These are phyloP conservation scores for Ceratocystis variospora DNA, from an alignment of 2,329 filamentous ascomycete species.

Conservation along the genomic window DNA sequence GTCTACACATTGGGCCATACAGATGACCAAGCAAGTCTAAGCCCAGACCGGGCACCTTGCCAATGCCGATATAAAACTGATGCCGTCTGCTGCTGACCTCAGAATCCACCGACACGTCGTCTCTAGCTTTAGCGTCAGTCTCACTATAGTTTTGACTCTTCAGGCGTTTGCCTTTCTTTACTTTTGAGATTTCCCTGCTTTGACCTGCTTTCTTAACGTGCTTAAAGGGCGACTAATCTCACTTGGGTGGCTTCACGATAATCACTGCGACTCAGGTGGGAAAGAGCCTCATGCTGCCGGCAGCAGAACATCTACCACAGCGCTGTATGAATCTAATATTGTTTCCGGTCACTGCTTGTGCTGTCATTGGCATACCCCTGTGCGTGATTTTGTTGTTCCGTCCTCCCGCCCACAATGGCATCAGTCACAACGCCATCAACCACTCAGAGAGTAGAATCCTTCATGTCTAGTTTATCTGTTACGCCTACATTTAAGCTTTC, in stretches of 20 bases:
- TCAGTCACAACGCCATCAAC: neutral
- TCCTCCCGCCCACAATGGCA: neutral
- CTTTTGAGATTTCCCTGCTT: too few relatives aligned
- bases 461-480: neutral
- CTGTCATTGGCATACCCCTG: too few relatives aligned
- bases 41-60: neutral
- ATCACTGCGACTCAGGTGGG: neutral
- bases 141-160: too few relatives aligned
- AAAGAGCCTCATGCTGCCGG: neutral
- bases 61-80: neutral
- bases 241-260: neutral
- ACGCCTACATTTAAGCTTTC: neutral
- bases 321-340: too few relatives aligned
- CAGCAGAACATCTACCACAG: neutral
- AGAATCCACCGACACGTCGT: too few relatives aligned
- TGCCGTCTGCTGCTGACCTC: neutral
- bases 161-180: too few relatives aligned
- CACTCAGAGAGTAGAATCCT: neutral
- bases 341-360: too few relatives aligned
- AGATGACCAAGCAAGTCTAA: neutral
- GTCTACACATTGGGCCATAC: too few relatives aligned
- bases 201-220: neutral
- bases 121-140: neutral
- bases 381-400: neutral
- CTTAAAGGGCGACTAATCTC: neutral